phyloP scores from a whole-genome alignment of 371 early-diverging fungal genomes.

The Apophysomyces sp. region DNA sequence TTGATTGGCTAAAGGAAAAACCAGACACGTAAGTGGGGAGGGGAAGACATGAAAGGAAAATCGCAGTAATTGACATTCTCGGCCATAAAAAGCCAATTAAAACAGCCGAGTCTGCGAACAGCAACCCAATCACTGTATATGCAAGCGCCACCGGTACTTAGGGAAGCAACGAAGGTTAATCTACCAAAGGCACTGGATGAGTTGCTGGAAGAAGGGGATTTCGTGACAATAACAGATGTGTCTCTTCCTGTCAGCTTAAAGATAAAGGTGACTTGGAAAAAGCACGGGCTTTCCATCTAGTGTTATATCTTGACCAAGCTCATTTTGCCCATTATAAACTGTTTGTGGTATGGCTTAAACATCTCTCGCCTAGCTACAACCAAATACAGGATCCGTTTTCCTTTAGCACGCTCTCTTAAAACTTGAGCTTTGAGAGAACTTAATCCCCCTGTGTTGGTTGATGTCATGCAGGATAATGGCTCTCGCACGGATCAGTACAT shows the following conservation, averaged over 20 bases:
- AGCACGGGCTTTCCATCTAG: too few species aligned
- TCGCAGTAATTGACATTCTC: background rate
- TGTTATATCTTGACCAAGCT: too few species aligned
- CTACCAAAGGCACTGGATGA: conserved; percentile 56
- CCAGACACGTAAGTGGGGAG: conserved; percentile 67
- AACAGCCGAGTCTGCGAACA: conserved; percentile 66
- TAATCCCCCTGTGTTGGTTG: too few species aligned
- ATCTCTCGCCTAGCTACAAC: too few species aligned
- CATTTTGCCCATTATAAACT: too few species aligned
- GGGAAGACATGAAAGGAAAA: background rate
- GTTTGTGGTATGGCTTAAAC: too few species aligned
- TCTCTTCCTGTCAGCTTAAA: conserved; percentile 60
- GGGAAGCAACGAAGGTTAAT: conserved; percentile 70
- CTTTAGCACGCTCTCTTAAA: too few species aligned
- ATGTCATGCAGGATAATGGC: too few species aligned
- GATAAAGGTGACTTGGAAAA: conserved; percentile 23
- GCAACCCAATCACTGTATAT: conserved; percentile 64
- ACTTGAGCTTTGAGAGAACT: too few species aligned
- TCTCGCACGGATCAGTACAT: too few species aligned
- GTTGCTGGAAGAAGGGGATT: conserved; percentile 59
- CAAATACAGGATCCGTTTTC: too few species aligned
- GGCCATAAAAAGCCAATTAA: conserved; percentile 60
- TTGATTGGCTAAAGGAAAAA: conserved; percentile 66
- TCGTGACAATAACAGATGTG: conserved; percentile 72
- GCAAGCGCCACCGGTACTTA: conserved; percentile 69